Percentiles rank a stretch among this genome's conserved stretches.
Conservation (phyloP, 352 stramenopile genomes). For the Phytophthora crassamura region DNA sequence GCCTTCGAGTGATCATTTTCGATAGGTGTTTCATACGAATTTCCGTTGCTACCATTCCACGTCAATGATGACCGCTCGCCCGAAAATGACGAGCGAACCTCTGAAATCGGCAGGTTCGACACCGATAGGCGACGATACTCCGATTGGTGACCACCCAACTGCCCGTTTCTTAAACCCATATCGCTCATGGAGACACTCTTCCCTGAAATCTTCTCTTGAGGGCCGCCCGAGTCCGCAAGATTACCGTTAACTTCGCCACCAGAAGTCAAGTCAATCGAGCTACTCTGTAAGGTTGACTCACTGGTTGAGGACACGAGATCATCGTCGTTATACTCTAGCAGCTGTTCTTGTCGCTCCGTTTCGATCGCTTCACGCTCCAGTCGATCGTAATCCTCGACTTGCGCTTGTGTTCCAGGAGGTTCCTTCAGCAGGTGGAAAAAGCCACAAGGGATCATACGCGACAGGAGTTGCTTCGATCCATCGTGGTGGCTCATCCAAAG, state of each 20-base stretch:
- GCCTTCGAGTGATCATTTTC: conserved; percentile 70
- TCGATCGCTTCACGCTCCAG: conserved; percentile 76
- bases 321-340: conserved; percentile 41
- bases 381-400: conserved; percentile 89
- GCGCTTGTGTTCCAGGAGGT: conserved; percentile 70
- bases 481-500: conserved; percentile 94
- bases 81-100: conserved; percentile 47
- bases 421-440: conserved; percentile 92
- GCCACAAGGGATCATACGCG: conserved; percentile 89
- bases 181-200: conserved; percentile 31
- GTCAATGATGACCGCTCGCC: conserved; percentile 39
- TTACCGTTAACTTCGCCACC: conserved; percentile 8
- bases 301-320: conserved; percentile 46
- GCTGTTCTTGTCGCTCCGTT: conserved; percentile 43
- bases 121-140: conserved; percentile 36
- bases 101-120: conserved; percentile 38
- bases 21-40: conserved; percentile 58
- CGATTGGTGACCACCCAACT: conserved; percentile 4
- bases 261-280: conserved; percentile 18
- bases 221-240: conserved; percentile 16
- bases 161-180: conserved; percentile 8
- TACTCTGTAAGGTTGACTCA: conserved; percentile 36
- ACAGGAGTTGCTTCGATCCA: conserved; percentile 90
- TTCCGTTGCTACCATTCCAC: conserved; percentile 40
- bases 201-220: conserved; percentile 21